Conservation (phyloP, 2,329 filamentous ascomycete species). For the Diplodia scrobiculata region DNA sequence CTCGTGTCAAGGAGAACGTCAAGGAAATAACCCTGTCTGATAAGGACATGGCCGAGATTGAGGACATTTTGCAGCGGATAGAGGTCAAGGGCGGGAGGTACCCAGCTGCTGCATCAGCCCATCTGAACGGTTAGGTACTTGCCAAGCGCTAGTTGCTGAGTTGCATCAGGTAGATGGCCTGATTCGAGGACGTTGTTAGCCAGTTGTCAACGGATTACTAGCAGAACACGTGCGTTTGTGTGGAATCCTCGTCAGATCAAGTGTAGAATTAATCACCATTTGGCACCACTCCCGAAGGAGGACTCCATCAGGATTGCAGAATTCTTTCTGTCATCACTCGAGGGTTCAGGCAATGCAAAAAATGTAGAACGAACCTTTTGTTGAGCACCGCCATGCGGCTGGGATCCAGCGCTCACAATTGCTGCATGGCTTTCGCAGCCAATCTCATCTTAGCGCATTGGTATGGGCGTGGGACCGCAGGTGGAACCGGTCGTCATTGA, state of each 20-base stretch:
- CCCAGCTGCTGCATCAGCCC: conserved; percentile 26
- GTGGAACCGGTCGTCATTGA: background rate
- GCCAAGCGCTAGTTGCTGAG: background rate
- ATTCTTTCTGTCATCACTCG: conserved; percentile 51
- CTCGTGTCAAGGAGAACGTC: conserved; percentile 63
- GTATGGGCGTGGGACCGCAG: background rate
- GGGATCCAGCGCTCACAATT: background rate
- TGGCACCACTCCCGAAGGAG: conserved; percentile 36
- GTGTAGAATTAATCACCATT: conserved; percentile 54
- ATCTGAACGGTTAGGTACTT: conserved; percentile 30
- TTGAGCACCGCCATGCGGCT: background rate
- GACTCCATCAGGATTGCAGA: conserved; percentile 55
- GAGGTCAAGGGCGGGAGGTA: conserved; percentile 50
- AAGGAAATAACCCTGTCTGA: conserved; percentile 47
- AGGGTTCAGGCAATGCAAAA: background rate
- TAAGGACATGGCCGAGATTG: conserved; percentile 56
- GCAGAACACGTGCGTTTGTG: background rate
- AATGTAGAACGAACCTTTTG: conserved; percentile 1
- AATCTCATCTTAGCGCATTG: background rate
- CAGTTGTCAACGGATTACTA: background rate
- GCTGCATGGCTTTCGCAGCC: background rate
- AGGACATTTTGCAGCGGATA: conserved; percentile 54
- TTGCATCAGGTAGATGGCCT: background rate
- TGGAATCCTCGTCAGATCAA: conserved; percentile 49
- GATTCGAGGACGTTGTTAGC: conserved; percentile 23